phyloP scores from a whole-genome alignment of 768 basidiomycete species.

The Trametes cubensis region DNA sequence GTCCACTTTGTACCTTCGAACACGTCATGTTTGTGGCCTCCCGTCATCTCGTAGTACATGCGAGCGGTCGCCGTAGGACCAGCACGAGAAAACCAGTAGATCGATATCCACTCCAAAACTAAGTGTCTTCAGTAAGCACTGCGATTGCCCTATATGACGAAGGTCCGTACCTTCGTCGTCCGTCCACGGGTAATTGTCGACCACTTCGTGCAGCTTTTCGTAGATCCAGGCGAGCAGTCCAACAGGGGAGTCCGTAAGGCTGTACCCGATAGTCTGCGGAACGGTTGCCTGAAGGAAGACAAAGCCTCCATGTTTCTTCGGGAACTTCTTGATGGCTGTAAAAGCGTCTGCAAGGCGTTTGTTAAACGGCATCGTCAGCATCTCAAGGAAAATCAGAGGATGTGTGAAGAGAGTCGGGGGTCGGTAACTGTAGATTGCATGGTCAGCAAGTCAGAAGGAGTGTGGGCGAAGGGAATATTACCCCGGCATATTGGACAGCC shows the following conservation, averaged over 20 bases:
- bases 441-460: background rate
- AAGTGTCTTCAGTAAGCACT: too few species aligned
- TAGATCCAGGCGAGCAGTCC: conserved; percentile 43
- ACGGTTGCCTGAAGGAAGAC: conserved; percentile 32
- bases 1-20: conserved; percentile 18
- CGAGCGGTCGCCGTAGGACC: conserved; percentile 35
- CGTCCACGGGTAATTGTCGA: conserved; percentile 54
- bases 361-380: conserved; percentile 35
- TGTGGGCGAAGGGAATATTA: conserved; percentile 31
- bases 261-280: conserved; percentile 46
- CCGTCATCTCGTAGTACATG: conserved; percentile 35
- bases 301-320: conserved; percentile 35
- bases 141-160: too few species aligned
- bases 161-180: conserved; percentile 54
- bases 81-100: conserved; percentile 39
- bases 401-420: conserved; percentile 30
- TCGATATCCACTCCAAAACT: conserved; percentile 41
- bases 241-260: conserved; percentile 56
- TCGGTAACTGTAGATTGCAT: background rate
- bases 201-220: conserved; percentile 32
- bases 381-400: conserved; percentile 36
- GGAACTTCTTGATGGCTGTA: conserved; percentile 29
- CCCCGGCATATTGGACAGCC: conserved; percentile 53
- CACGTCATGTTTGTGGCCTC: conserved; percentile 1
- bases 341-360: conserved; percentile 40